Conservation (phyloP, 2,329 filamentous ascomycete species). For the Torrubiellomyces zombiae region DNA sequence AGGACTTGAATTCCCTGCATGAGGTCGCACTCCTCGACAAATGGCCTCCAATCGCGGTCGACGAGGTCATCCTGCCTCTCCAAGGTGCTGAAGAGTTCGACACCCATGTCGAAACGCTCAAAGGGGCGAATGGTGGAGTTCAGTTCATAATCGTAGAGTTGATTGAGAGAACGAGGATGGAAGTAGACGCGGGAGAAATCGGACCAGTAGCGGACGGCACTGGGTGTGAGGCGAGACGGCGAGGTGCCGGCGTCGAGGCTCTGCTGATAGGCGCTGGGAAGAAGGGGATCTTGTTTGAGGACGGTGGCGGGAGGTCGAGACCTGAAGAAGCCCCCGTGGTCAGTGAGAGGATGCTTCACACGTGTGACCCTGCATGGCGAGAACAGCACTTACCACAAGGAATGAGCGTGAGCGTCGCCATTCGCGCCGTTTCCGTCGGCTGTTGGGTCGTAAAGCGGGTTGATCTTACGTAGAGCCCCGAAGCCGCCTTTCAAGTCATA, state of each 20-base stretch:
- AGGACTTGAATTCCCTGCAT: constrained; percentile 77
- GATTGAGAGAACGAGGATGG: constrained; percentile 74
- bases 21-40: constrained; percentile 84
- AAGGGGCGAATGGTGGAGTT: constrained; percentile 70
- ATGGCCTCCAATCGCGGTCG: constrained; percentile 77
- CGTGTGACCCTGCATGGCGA: not conserved
- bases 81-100: constrained; percentile 55
- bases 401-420: too few species aligned
- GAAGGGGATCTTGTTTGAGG: constrained; percentile 51
- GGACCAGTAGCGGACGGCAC: constrained; percentile 84
- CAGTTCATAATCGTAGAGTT: constrained; percentile 75
- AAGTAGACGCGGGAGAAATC: constrained; percentile 90
- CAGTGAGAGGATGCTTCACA: not conserved
- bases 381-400: constrained; percentile 16
- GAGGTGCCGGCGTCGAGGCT: constrained; percentile 58
- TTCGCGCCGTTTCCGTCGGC: constrained; percentile 12
- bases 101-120: constrained; percentile 74
- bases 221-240: constrained; percentile 47
- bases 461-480: constrained; percentile 72
- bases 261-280: constrained; percentile 59
- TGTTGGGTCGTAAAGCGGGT: constrained; percentile 60
- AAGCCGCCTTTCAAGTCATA: constrained; percentile 94
- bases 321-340: constrained; percentile 28
- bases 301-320: constrained; percentile 48
- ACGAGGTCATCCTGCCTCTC: constrained; percentile 73